These are phyloP conservation scores for Allodekkera sacchari DNA, from an alignment of 805 yeast species.

Conservation along the genomic window DNA sequence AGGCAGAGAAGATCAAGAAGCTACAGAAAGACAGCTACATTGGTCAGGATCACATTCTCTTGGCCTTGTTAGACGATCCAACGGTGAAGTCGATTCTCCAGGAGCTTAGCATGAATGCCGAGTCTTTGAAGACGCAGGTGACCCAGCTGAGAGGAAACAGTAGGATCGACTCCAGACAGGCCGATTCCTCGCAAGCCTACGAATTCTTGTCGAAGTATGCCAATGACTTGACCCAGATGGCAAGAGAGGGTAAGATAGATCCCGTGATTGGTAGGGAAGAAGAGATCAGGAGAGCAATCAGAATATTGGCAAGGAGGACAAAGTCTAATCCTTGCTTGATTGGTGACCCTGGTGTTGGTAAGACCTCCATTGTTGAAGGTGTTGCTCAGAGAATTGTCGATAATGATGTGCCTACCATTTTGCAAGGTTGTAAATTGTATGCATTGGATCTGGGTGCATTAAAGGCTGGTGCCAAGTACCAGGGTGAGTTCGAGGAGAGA, in stretches of 20 bases:
- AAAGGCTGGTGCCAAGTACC: conserved; percentile 97
- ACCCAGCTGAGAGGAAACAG: conserved; percentile 80
- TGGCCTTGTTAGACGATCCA: conserved; percentile 77
- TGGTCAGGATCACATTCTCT: conserved; percentile 88
- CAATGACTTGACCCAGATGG: conserved; percentile 86
- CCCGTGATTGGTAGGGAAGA: conserved; percentile 99
- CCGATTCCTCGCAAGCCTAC: conserved; percentile 77
- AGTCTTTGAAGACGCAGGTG: conserved; percentile 69
- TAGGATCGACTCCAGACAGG: conserved; percentile 86
- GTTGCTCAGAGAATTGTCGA: conserved; percentile 96
- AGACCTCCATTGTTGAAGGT: conserved; percentile 96
- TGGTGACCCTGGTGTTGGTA: conserved; percentile 99
- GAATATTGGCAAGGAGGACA: conserved; percentile 94
- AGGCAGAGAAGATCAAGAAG: conserved; percentile 68
- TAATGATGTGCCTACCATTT: conserved; percentile 86
- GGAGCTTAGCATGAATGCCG: conserved; percentile 59
- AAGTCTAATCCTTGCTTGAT: conserved; percentile 94
- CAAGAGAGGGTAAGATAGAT: conserved; percentile 89
- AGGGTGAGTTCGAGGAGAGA: conserved; percentile 98
- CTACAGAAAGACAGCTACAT: conserved; percentile 87
- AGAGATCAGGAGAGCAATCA: conserved; percentile 89
- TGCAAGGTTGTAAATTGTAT: conserved; percentile 72
- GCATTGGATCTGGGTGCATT: conserved; percentile 92
- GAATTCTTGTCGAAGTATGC: conserved; percentile 90
- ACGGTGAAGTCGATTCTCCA: conserved; percentile 64